Evolutionary conservation across 257 asterid species (phyloP).

Genomic region (Nicotiana tomentosiformis): DNA sequence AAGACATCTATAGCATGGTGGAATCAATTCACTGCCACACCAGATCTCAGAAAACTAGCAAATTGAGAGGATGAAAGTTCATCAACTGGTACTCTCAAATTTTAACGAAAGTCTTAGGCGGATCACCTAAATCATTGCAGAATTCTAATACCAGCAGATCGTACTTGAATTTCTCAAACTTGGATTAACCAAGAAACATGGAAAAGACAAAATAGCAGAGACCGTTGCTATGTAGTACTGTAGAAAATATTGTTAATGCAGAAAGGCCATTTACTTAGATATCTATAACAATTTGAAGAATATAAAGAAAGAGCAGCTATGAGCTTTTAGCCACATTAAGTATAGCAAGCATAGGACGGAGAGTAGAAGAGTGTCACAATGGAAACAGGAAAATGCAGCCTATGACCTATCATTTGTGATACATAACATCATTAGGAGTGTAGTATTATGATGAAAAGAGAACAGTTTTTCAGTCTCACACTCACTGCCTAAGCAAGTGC

Average conservation of each 20-base stretch:
- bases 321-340: not conserved
- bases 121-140: too few species aligned
- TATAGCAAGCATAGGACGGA: slow-evolving; percentile 3
- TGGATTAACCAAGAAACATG: too few species aligned
- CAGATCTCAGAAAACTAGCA: not conserved
- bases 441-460: not conserved
- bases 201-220: too few species aligned
- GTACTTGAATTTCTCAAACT: not conserved
- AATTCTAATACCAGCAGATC: not conserved
- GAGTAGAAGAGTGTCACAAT: not conserved
- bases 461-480: not conserved
- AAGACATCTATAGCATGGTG: not conserved
- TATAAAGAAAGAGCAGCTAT: not conserved
- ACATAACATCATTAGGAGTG: not conserved
- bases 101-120: too few species aligned
- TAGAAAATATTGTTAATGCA: not conserved
- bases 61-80: not conserved
- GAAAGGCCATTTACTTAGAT: not conserved
- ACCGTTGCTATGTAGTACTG: too few species aligned
- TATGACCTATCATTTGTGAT: not conserved
- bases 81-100: not conserved
- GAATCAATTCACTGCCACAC: not conserved
- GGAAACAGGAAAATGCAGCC: not conserved
- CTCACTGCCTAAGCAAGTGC: not conserved
- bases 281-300: not conserved